Base-by-base conservation (phyloP, 2,329 filamentous ascomycete species). In the Apiospora kogelbergensis region DNA sequence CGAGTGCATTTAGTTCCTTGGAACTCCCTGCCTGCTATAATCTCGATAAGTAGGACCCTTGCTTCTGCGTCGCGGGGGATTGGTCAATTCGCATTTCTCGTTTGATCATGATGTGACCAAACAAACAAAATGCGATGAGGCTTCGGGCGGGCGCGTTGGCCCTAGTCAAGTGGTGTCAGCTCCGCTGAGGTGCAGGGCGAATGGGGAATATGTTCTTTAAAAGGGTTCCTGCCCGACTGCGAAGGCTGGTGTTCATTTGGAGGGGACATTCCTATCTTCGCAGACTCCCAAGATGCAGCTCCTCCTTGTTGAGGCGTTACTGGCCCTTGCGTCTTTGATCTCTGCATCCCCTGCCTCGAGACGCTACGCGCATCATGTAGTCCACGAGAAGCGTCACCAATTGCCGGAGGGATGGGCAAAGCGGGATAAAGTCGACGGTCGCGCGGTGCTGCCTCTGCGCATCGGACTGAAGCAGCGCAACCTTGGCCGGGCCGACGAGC, bases 401-500 rank as follows among this genome's bases (percentile, higher is more conserved):
- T n/a, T 30, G 17, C 63, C 37, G 3, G 37, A 4, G 44, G 37
- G n/a, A 41, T 44, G 37, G 37, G 1, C 6, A 2, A 65, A 65
- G 24, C 37, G 63, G 3, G 41, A 41, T 13, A 65, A 44, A 9
- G 37, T 44, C 7, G 24, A 44, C 37, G 63, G 63, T 44, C 22
- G 41, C 24, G 67, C 67, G 13, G 63, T 68, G 6, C 33, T 68
- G 1, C 63, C 67, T 15, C 26, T 68, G 44, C 67, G 63, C 15
- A 68, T 68, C 24, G 67, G 63, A 15, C 63, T 68, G 6, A 65
- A 63, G 20, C 67, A 68, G 11, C 64, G 44, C 42, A 66, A 68
- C 26, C 67, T 68, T 5, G 67, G 57, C 26, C 46, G 33, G 2
- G 63, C 60, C 30, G 45, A 63, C 3, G 44, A 65, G 30, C 44